Evolutionary conservation across 1,139 yeast genomes (phyloP).

Genomic region (Ogataea hybrid): DNA sequence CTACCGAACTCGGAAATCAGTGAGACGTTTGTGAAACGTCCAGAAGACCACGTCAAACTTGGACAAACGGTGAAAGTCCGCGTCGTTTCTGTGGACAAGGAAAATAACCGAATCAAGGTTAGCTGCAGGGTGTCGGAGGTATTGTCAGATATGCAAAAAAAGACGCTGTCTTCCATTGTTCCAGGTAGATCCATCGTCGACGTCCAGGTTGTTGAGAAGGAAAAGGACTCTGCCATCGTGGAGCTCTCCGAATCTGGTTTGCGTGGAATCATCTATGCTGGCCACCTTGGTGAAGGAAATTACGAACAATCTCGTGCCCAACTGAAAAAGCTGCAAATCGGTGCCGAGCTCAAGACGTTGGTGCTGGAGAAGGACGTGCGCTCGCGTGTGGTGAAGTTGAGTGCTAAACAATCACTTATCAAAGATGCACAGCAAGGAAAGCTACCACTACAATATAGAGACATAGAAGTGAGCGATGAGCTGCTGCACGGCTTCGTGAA

Average conservation of each 20-base stretch:
- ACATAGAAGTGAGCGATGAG: slow-evolving; percentile 50
- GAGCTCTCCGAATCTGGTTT: slow-evolving; percentile 56
- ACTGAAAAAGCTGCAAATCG: slow-evolving; percentile 57
- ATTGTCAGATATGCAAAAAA: slow-evolving; percentile 47
- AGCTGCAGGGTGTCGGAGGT: slow-evolving; percentile 69
- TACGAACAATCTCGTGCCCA: slow-evolving; percentile 68
- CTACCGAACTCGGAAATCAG: slow-evolving; percentile 87
- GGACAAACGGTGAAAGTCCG: slow-evolving; percentile 86
- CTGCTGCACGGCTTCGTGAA: slow-evolving; percentile 70
- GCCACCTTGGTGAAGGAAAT: slow-evolving; percentile 76
- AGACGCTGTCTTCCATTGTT: slow-evolving; percentile 45
- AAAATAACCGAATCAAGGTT: slow-evolving; percentile 58
- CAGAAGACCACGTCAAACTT: slow-evolving; percentile 72
- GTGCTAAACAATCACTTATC: slow-evolving; percentile 67
- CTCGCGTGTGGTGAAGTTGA: slow-evolving; percentile 56
- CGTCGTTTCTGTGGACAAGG: slow-evolving; percentile 56
- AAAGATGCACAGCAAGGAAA: slow-evolving; percentile 54
- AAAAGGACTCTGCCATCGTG: slow-evolving; percentile 68
- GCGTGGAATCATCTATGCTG: slow-evolving; percentile 70
- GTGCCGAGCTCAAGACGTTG: slow-evolving; percentile 57
- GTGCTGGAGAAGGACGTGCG: slow-evolving; percentile 68
- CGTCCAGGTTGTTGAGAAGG: slow-evolving; percentile 71
- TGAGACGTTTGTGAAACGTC: slow-evolving; percentile 77
- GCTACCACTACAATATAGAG: slow-evolving; percentile 61
- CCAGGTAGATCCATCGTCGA: slow-evolving; percentile 64